Base-by-base conservation (phyloP, 2,329 filamentous ascomycete genomes). In the Acrocalymma vagum region DNA sequence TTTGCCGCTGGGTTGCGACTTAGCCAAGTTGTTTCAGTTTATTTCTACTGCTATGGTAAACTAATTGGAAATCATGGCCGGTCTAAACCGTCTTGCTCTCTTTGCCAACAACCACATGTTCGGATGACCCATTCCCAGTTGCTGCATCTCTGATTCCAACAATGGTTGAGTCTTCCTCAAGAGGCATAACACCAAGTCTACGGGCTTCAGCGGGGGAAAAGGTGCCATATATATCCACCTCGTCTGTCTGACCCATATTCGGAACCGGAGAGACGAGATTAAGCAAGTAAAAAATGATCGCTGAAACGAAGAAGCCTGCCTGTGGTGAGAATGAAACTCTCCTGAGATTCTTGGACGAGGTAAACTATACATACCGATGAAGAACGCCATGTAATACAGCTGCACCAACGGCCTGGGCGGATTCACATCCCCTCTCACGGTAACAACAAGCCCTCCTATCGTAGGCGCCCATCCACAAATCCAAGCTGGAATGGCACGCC, bases 351-450 rank as follows among this genome's bases (percentile, higher is more conserved):
- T 15, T 5, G 16, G 4, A n/a, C 15, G 3, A 24, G 3, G n/a
- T 5, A 10, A 2, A 14, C 8, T 14, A 17, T 7, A 44, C 61
- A 49, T 31, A 63, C 74, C 75, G 11, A 75, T 63, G 9, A 77
- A 63, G 43, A 78, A 78, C 0, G 76, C 73, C 62, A 74, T 72
- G 41, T 73, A 77, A 48, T 78, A 78, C 13, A 78, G 48, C 50
- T 78, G 62, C n/a, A 69, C 69, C 23, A 76, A 45, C 3, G 58
- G 60, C 20, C 59, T 59, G 3, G 72, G 63, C 4, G 72, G 70
- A 37, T 58, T 41, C 23, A 51, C 21, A 50, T 66, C 62, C 28
- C 63, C 55, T 14, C 63, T 42, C 7, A 70, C 65, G 5, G 63
- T 71, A 35, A 70, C 56, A 14, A 76, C 33, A 20, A 75, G 51